Percentiles rank a stretch among this genome's conserved stretches.
These are phyloP conservation scores for Phialemonium atrogriseum DNA, from an alignment of 2,329 filamentous ascomycete genomes.

Conservation along the genomic window DNA sequence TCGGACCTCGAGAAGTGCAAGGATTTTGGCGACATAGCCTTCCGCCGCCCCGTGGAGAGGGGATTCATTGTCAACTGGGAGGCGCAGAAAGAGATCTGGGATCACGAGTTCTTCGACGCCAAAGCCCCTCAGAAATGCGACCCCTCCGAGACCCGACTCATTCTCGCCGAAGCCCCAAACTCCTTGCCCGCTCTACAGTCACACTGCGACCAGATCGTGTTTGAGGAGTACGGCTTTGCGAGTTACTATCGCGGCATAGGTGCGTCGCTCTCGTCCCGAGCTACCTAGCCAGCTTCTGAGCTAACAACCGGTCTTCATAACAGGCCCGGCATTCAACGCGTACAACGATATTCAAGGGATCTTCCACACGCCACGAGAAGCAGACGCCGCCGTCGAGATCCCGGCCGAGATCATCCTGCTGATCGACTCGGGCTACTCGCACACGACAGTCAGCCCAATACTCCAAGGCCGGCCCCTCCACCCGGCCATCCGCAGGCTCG, in stretches of 20 bases:
- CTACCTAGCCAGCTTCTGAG: slow-evolving; percentile 1
- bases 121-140: slow-evolving; percentile 62
- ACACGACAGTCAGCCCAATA: slow-evolving; percentile 83
- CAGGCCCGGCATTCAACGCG: slow-evolving; percentile 68
- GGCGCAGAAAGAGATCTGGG: slow-evolving; percentile 91
- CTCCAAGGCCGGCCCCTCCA: slow-evolving; percentile 76
- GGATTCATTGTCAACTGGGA: slow-evolving; percentile 97
- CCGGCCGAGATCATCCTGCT: slow-evolving; percentile 79
- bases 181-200: slow-evolving; percentile 71
- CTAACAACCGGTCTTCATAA: slow-evolving; percentile 6
- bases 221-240: slow-evolving; percentile 92
- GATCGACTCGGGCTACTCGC: slow-evolving; percentile 86
- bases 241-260: slow-evolving; percentile 74
- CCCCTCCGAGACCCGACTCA: slow-evolving; percentile 70
- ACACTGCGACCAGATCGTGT: slow-evolving; percentile 92
- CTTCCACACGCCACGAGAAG: slow-evolving; percentile 51
- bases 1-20: slow-evolving; percentile 70
- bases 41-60: slow-evolving; percentile 85
- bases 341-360: slow-evolving; percentile 70
- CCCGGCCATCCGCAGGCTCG: slow-evolving; percentile 71
- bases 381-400: slow-evolving; percentile 30
- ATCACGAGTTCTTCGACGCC: slow-evolving; percentile 71
- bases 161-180: slow-evolving; percentile 83
- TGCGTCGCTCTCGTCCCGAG: slow-evolving; percentile 19
- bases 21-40: slow-evolving; percentile 83